phyloP scores from a whole-genome alignment of 2,329 filamentous ascomycete genomes.

The Diaporthe vaccinii region DNA sequence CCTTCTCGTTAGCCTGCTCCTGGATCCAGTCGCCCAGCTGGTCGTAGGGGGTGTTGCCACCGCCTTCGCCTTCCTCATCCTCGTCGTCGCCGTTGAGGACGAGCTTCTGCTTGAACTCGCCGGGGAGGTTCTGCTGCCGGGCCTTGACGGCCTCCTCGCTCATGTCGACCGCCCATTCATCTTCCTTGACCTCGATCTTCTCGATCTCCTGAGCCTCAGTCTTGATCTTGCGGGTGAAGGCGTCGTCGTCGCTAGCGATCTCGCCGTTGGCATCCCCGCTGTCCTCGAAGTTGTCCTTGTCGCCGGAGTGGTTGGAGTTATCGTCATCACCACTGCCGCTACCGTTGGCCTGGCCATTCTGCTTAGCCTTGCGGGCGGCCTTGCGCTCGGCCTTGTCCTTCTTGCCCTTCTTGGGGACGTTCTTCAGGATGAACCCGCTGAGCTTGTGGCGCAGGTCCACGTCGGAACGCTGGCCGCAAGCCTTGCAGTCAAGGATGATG shows the following conservation, averaged over 20 bases:
- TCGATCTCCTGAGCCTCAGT: constrained; percentile 65
- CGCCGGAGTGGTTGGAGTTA: constrained; percentile 59
- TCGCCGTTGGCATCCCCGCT: constrained; percentile 69
- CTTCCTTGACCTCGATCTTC: constrained; percentile 76
- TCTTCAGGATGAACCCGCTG: constrained; percentile 95
- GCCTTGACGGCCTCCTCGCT: constrained; percentile 95
- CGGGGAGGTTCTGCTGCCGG: constrained; percentile 92
- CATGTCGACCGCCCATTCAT: constrained; percentile 97
- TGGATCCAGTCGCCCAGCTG: constrained; percentile 94
- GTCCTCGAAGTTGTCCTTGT: constrained; percentile 64
- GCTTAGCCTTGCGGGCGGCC: constrained; percentile 91
- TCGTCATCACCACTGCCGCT: constrained; percentile 72
- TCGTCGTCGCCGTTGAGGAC: constrained; percentile 82
- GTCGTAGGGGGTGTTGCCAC: constrained; percentile 84
- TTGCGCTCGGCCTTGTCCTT: constrained; percentile 95
- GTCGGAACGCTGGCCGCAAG: constrained; percentile 92
- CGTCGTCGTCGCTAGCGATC: constrained; percentile 88
- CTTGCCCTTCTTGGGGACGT: constrained; percentile 89
- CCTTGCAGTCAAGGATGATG: constrained; percentile 98
- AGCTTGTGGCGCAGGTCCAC: constrained; percentile 96
- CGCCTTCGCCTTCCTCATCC: constrained; percentile 84
- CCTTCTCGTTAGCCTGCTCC: constrained; percentile 77
- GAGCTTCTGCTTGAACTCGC: constrained; percentile 93
- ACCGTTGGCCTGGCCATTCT: constrained; percentile 74
- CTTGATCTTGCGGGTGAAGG: constrained; percentile 81